These are phyloP conservation scores for Aspergillus nidulans DNA, from an alignment of 495 filamentous ascomycete genomes.

Conservation along the genomic window DNA sequence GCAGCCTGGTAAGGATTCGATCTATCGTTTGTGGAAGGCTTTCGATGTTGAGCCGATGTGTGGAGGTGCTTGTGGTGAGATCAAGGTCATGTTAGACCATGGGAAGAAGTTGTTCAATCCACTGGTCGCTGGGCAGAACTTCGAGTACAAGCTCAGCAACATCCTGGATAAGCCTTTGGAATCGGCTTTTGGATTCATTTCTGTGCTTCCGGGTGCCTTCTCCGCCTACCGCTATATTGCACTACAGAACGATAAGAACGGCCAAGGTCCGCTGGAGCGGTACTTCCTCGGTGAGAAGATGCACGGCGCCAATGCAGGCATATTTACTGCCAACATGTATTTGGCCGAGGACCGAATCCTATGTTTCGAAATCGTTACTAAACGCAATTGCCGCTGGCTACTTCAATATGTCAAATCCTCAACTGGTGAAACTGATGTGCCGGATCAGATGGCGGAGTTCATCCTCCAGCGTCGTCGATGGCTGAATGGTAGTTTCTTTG, in stretches of 20 bases:
- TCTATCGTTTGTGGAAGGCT: constrained; percentile 97
- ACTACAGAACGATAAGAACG: constrained; percentile 93
- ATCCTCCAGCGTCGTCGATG: constrained; percentile 95
- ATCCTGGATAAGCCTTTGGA: constrained; percentile 98
- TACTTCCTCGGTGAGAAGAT: constrained; percentile 98
- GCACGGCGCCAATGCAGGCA: constrained; percentile 91
- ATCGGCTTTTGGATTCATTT: constrained; percentile 96
- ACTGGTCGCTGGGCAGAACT: constrained; percentile 94
- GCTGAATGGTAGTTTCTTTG: constrained; percentile 99
- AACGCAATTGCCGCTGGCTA: constrained; percentile 95
- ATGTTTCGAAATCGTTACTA: constrained; percentile 97
- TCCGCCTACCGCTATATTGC: constrained; percentile 94
- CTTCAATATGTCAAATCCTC: constrained; percentile 97
- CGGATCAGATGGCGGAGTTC: constrained; percentile 87
- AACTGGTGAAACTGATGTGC: constrained; percentile 97
- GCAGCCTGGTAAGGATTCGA: constrained; percentile 83
- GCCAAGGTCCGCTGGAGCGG: constrained; percentile 87
- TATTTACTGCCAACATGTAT: constrained; percentile 99
- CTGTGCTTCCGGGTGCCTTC: constrained; percentile 94
- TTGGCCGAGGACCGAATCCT: constrained; percentile 98
- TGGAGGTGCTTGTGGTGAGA: constrained; percentile 95
- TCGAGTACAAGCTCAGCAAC: constrained; percentile 99
- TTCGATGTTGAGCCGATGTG: constrained; percentile 98
- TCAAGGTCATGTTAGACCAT: constrained; percentile 96
- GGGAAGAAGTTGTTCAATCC: constrained; percentile 91